A percentile compares a stretch with the other conserved stretches of the same genome.
Evolutionary conservation across 2,329 filamentous ascomycete species (phyloP).

Genomic region (Talaromyces pinophilus): DNA sequence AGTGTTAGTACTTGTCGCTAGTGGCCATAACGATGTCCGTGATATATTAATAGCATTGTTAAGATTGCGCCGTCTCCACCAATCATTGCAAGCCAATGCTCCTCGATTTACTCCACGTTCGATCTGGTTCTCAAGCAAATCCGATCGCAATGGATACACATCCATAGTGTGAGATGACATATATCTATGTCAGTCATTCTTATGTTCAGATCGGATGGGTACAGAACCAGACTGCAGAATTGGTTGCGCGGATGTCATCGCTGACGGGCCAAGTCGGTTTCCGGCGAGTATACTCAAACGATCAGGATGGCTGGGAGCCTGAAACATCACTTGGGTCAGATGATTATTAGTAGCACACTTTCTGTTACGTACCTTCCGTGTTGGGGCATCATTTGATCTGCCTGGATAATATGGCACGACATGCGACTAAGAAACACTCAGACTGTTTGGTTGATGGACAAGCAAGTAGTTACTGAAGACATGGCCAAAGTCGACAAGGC

Average conservation of each 20-base stretch:
- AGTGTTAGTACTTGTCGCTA: neutral
- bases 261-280: neutral
- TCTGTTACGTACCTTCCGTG: neutral
- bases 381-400: neutral
- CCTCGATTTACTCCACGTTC: neutral
- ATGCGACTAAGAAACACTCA: neutral
- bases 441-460: neutral
- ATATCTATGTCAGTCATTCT: neutral
- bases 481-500: neutral
- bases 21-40: neutral
- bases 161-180: neutral
- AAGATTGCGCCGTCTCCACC: neutral
- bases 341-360: neutral
- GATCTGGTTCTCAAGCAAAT: too few relatives aligned
- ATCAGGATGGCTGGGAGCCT: neutral
- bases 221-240: neutral
- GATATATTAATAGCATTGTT: neutral
- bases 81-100: neutral
- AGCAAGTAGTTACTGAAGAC: neutral
- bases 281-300: constrained; percentile 4
- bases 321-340: constrained; percentile 5
- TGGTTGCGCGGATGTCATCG: neutral
- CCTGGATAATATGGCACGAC: neutral
- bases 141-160: neutral
- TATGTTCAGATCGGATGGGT: neutral